Percentiles rank a stretch among this genome's conserved stretches.
Evolutionary conservation across 495 filamentous ascomycete species (phyloP).

Genomic region (Parachaetomium inaequale): DNA sequence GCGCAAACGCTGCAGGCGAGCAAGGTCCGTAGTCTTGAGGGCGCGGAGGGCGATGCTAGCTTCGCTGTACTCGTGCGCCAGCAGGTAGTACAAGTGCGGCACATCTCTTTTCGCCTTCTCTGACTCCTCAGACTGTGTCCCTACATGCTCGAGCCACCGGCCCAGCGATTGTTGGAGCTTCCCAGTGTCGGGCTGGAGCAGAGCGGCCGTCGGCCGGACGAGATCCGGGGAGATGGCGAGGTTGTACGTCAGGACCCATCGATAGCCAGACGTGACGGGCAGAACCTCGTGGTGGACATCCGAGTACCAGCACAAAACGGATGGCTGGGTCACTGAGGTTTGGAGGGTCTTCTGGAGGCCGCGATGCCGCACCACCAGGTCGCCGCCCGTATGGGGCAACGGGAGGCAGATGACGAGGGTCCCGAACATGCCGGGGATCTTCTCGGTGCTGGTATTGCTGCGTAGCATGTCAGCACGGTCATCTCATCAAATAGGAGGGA

Average conservation of each 20-base stretch:
- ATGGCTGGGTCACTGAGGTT: slow-evolving; percentile 38
- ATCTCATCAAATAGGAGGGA: not conserved
- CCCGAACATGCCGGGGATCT: slow-evolving; percentile 51
- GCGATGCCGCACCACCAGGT: slow-evolving; percentile 44
- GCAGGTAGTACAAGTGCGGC: slow-evolving; percentile 33
- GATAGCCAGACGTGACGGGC: slow-evolving; percentile 48
- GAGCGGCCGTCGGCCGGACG: slow-evolving; percentile 10
- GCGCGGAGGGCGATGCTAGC: slow-evolving; percentile 34
- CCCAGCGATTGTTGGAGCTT: slow-evolving; percentile 25
- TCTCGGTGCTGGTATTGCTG: slow-evolving; percentile 37
- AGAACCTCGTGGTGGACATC: slow-evolving; percentile 54
- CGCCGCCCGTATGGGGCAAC: slow-evolving; percentile 51
- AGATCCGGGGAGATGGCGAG: slow-evolving; percentile 34
- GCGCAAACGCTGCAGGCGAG: slow-evolving; percentile 27
- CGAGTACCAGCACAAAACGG: slow-evolving; percentile 50
- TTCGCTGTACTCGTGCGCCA: slow-evolving; percentile 50
- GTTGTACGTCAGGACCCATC: slow-evolving; percentile 55
- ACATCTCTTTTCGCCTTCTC: slow-evolving; percentile 4
- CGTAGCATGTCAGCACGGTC: slow-evolving; percentile 9
- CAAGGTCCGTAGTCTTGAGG: slow-evolving; percentile 44
- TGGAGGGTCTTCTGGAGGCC: slow-evolving; percentile 35
- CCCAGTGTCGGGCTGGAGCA: not conserved
- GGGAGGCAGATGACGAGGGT: slow-evolving; percentile 39
- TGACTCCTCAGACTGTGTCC: not conserved
- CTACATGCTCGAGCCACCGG: slow-evolving; percentile 20